Conservation (phyloP, 495 filamentous ascomycete species). For the Ascobolus immersus region DNA sequence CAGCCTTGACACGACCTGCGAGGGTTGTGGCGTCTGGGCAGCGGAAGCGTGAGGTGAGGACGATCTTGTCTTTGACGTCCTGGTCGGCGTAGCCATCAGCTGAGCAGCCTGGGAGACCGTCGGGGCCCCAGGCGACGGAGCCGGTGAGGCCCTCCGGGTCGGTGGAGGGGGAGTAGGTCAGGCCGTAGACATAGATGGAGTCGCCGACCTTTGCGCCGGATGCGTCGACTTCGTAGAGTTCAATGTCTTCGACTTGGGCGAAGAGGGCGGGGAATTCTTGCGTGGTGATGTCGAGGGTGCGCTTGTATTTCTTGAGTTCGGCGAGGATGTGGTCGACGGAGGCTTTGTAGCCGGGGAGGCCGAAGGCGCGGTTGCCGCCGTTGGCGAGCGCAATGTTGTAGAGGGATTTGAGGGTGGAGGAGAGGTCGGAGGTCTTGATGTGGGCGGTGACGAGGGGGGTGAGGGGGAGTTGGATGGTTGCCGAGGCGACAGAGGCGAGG, state of each 20-base stretch:
- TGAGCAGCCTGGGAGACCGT: constrained; percentile 18
- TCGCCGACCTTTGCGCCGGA: no score
- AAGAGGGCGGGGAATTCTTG: constrained; percentile 27
- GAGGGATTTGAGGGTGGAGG: constrained; percentile 19
- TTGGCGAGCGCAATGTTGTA: constrained; percentile 20
- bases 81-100: constrained; percentile 16
- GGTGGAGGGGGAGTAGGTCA: constrained; percentile 23
- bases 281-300: constrained; percentile 16
- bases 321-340: constrained; percentile 21
- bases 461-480: no score
- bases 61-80: constrained; percentile 23
- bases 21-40: constrained; percentile 21
- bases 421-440: no score
- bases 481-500: no score
- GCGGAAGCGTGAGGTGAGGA: constrained; percentile 18
- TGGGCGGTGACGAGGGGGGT: no score
- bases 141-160: constrained; percentile 18
- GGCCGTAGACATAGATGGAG: constrained; percentile 18
- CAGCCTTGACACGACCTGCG: constrained; percentile 19
- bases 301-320: constrained; percentile 11
- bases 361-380: constrained; percentile 25
- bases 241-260: constrained; percentile 17
- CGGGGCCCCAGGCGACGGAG: constrained; percentile 18
- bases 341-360: constrained; percentile 22
- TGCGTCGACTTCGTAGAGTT: constrained; percentile 14